Base-by-base conservation (phyloP, 1,284 basidiomycete genomes). In the Moniliella sp. region DNA sequence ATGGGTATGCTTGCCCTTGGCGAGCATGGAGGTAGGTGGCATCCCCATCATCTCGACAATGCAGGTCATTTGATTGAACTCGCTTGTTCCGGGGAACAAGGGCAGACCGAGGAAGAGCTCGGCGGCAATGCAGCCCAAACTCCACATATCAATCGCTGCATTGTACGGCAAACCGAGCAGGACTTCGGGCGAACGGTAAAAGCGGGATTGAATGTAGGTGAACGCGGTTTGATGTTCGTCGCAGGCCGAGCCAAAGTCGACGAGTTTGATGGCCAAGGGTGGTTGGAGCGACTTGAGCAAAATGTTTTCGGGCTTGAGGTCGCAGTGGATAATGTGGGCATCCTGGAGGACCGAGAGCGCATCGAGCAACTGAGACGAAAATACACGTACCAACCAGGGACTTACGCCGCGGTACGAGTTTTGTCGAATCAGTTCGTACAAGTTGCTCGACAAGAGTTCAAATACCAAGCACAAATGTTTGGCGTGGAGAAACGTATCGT, bases 381-480 rank as follows among this genome's bases (percentile, higher is more conserved):
- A 97, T 21, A 97, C 88, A 54, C 93, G 83, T 50, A 97, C 88
- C 30, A 97, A 74, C 57, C 88, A 82, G 3, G 83, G 88, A 63
- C 79, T 84, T 32, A 97, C 66, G 2, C 88, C 91, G 62, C 91
- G 80, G 70, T 94, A 99, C 60, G 88, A 83, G 64, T 97, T 97
- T 65, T 94, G 88, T 68, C 97, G 97, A 74, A 99, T 97, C 50
- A 97, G 72, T 64, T 97, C 88, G 67, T 97, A 97, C 39, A 97
- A 69, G 60, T 97, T 97, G 25, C 83, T 91, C 12, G 83, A 91
- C 5, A 97, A 71, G 35, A 94, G 71, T 64, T 99, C 88, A 59
- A 97, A 93, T 29, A 97, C 88, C 42, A 97, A 75, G 62, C 88
- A 97, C 28, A 97, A 69, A 62, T 99, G 91, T 51, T 73, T 83